Percentiles rank a stretch among this genome's conserved stretches.
Conservation (phyloP, 1,139 yeast genomes). For the Suzukiozyma palmioleophila region DNA sequence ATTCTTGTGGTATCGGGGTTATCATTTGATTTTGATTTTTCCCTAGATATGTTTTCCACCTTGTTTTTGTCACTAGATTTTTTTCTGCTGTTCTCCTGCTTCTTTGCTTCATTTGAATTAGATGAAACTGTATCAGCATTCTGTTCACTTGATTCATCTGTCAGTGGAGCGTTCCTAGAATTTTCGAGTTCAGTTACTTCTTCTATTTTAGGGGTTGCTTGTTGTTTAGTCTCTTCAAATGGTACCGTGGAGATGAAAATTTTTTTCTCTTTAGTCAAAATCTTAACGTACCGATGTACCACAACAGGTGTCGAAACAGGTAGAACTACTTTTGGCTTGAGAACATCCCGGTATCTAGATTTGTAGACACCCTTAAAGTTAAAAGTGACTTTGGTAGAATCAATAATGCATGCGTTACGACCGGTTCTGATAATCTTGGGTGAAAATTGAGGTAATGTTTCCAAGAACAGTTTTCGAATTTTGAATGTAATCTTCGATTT, state of each 20-base stretch:
- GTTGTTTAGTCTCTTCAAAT: slow-evolving; percentile 6
- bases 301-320: slow-evolving; percentile 3
- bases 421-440: background rate
- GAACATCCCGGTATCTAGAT: slow-evolving; percentile 2
- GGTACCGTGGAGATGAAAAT: slow-evolving; percentile 10
- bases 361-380: slow-evolving; percentile 5
- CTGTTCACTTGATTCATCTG: too few relatives aligned
- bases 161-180: too few relatives aligned
- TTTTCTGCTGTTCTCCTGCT: too few relatives aligned
- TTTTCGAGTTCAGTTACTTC: too few relatives aligned
- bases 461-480: slow-evolving; percentile 1
- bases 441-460: background rate
- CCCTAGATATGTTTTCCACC: too few relatives aligned
- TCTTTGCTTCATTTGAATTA: too few relatives aligned
- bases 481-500: slow-evolving; percentile 6
- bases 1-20: too few relatives aligned
- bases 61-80: too few relatives aligned
- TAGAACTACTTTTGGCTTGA: background rate
- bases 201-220: too few relatives aligned
- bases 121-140: too few relatives aligned
- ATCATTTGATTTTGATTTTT: too few relatives aligned
- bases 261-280: slow-evolving; percentile 19
- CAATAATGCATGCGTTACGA: slow-evolving; percentile 10
- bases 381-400: slow-evolving; percentile 8
- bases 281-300: slow-evolving; percentile 23